These are phyloP conservation scores for Zychaea mexicana DNA, from an alignment of 371 early-diverging fungal genomes.

Conservation along the genomic window DNA sequence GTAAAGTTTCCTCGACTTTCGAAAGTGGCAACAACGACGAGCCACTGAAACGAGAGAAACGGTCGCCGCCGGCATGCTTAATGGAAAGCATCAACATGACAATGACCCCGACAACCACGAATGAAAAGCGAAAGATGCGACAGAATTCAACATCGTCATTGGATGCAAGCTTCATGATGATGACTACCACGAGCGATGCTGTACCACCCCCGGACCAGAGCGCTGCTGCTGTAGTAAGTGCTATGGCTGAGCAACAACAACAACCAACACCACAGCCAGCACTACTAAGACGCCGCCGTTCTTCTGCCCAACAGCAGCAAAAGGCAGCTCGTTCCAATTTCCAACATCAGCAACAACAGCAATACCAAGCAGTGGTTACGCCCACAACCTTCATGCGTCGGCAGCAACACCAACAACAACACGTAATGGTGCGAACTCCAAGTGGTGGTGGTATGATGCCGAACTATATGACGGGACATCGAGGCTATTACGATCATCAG, in stretches of 20 bases:
- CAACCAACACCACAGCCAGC: not conserved
- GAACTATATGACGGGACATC: not conserved
- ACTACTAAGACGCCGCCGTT: not conserved
- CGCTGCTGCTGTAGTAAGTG: not conserved
- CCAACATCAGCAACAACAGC: not conserved
- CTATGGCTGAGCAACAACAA: conserved; percentile 1
- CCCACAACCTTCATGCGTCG: not conserved
- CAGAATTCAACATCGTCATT: conserved; percentile 5
- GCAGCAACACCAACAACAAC: not conserved
- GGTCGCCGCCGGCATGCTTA: not conserved
- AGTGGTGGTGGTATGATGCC: not conserved
- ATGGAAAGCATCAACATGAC: not conserved
- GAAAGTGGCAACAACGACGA: not conserved
- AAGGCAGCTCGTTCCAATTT: not conserved
- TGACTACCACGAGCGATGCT: not conserved
- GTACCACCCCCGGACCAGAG: not conserved
- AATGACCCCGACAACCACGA: not conserved
- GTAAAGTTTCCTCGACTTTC: not conserved
- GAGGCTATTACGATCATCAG: not conserved
- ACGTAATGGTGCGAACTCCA: not conserved
- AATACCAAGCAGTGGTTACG: not conserved
- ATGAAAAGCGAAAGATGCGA: not conserved
- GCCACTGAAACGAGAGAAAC: not conserved
- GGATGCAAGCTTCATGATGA: conserved; percentile 2
- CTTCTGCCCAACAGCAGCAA: not conserved